Percentiles rank a stretch among this genome's conserved stretches.
Evolutionary conservation across 495 filamentous ascomycete genomes (phyloP).

Genomic region (Friedmanniomyces simplex): DNA sequence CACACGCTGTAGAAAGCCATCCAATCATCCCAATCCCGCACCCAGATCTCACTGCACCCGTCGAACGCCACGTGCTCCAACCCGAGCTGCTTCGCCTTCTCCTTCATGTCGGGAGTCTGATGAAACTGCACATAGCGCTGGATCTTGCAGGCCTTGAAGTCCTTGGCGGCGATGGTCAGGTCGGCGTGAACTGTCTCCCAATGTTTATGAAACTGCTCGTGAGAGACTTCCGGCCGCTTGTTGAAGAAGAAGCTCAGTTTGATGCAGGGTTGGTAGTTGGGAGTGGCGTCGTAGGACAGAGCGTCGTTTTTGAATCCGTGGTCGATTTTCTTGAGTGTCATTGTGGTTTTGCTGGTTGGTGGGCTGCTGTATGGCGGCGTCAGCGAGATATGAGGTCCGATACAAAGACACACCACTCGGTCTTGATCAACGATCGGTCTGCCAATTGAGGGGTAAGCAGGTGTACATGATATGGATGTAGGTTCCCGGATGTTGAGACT

Average conservation of each 20-base stretch:
- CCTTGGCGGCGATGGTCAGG: constrained; percentile 22
- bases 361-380: not conserved
- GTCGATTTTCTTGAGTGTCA: constrained; percentile 27
- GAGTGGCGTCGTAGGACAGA: constrained; percentile 22
- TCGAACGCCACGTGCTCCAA: constrained; percentile 27
- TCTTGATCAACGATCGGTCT: not conserved
- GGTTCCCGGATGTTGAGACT: not conserved
- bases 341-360: constrained; percentile 5
- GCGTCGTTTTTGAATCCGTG: constrained; percentile 21
- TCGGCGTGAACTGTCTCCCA: constrained; percentile 28
- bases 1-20: constrained; percentile 20
- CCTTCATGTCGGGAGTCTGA: constrained; percentile 24
- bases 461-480: not conserved
- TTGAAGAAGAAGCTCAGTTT: constrained; percentile 30
- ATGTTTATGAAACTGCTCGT: constrained; percentile 28
- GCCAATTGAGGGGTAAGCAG: not conserved
- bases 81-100: constrained; percentile 22
- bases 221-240: constrained; percentile 26
- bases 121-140: constrained; percentile 27
- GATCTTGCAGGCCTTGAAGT: constrained; percentile 23
- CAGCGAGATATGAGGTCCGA: not conserved
- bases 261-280: constrained; percentile 28
- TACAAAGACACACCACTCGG: not conserved
- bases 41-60: constrained; percentile 26
- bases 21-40: constrained; percentile 26